Evolutionary conservation across 345 rosid genomes (phyloP).

Genomic region (Rhodamnia rubescens): DNA sequence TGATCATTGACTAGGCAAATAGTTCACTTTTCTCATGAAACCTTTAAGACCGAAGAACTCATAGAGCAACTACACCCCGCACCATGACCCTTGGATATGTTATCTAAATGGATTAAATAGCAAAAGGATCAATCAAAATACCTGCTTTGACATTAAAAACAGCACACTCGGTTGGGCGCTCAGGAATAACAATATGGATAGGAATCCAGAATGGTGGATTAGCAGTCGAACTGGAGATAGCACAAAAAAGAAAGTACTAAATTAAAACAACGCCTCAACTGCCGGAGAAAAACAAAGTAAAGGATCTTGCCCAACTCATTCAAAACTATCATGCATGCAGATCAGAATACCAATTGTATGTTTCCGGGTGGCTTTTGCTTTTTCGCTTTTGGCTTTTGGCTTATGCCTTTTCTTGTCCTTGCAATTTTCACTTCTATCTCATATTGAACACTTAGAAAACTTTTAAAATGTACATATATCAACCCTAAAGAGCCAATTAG

Average conservation of each 20-base stretch:
- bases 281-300: not conserved
- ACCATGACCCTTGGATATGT: not conserved
- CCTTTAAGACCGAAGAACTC: not conserved
- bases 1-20: not conserved
- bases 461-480: not conserved
- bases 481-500: not conserved
- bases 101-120: not conserved
- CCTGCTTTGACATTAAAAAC: slow-evolving; percentile 96
- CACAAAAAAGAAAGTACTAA: not conserved
- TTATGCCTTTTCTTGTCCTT: not conserved
- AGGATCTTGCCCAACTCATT: not conserved
- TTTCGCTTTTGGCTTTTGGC: not conserved
- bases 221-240: slow-evolving; percentile 59
- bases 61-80: not conserved
- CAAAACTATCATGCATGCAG: not conserved
- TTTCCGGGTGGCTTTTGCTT: not conserved
- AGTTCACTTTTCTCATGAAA: not conserved
- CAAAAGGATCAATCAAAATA: slow-evolving; percentile 7
- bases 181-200: slow-evolving; percentile 88
- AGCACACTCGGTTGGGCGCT: slow-evolving; percentile 89
- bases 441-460: not conserved
- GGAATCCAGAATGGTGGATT: slow-evolving; percentile 98
- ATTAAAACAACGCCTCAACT: not conserved
- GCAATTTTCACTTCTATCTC: not conserved
- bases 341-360: not conserved